Base-by-base conservation (phyloP, 2,329 filamentous ascomycete species). In the Tolypocladium tropicale region DNA sequence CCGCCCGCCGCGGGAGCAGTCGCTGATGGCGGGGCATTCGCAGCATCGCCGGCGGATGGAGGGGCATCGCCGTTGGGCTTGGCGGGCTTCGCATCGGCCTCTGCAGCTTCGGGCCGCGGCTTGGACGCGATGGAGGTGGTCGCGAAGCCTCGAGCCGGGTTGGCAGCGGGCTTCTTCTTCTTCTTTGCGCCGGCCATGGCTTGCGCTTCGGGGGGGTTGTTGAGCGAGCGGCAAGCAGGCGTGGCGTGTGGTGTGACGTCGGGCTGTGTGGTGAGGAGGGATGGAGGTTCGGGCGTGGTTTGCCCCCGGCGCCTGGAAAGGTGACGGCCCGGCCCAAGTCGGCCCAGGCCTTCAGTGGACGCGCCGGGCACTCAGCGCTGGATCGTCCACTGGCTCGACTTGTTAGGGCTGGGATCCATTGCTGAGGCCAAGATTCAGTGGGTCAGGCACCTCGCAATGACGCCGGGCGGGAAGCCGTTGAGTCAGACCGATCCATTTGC, bases 51-150 rank as follows among this genome's bases (percentile, higher is more conserved):
- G 43, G 62, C 57, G 48, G 64, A 63, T 61, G 64, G 66, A 62
- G 67, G 65, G 63, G 66, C 64, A 65, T 63, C 57, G 57, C 58
- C 63, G 49, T 61, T 55, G 62, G 66, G 63, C 66, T 60, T 59
- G 61, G 63, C 64, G 51, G 62, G 54, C 50, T 65, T 66, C 55
- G 63, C 57, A 39, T 72, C 72, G 54, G 66, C 59, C 59, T 78
- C 75, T 53, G 68, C 62, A 43, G 66, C 68, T 58, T 93, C 90
- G 50, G 81, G 77, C 68, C 89, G 81, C 10, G 84, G 79, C 64
- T 92, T 95, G 28, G 90, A 95, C 48, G 91, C 90, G 58, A 95
- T 81, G 1, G 93, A 97, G 14, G 90, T 95, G 6, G 94, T 99
- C 61, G 93, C 90, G 74, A 96, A 95, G 21, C 92, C 94, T 70